A percentile compares a stretch with the other conserved stretches of the same genome.
These are phyloP conservation scores for Leccinum angustisporum DNA, from an alignment of 1,284 basidiomycete genomes.

Conservation along the genomic window DNA sequence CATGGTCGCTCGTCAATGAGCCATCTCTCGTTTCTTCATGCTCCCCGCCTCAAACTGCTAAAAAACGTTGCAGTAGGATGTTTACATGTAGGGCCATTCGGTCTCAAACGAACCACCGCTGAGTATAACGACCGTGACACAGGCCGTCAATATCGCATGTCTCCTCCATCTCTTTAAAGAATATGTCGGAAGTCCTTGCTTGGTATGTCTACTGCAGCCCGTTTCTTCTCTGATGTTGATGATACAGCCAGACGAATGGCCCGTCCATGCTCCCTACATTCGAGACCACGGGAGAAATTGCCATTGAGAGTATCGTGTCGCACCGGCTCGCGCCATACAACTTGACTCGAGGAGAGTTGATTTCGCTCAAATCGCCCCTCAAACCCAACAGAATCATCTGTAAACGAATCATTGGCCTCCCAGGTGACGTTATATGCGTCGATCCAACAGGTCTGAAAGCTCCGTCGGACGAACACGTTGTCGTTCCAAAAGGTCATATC, in stretches of 20 bases:
- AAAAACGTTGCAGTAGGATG: conserved; percentile 28
- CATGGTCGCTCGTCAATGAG: conserved; percentile 16
- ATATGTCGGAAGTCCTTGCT: conserved; percentile 55
- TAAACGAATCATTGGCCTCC: conserved; percentile 89
- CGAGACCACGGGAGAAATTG: conserved; percentile 55
- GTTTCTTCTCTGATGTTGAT: neutral
- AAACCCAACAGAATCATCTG: conserved; percentile 74
- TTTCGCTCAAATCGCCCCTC: conserved; percentile 76
- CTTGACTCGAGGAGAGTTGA: conserved; percentile 76
- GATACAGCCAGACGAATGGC: conserved; percentile 51
- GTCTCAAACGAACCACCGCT: neutral
- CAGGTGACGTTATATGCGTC: conserved; percentile 87
- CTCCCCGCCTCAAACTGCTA: conserved; percentile 12
- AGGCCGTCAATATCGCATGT: conserved; percentile 55
- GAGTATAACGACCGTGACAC: conserved; percentile 3
- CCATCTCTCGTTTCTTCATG: conserved; percentile 17
- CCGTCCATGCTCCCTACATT: conserved; percentile 92
- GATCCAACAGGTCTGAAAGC: conserved; percentile 73
- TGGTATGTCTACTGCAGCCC: conserved; percentile 38
- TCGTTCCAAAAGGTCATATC: conserved; percentile 82
- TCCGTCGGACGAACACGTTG: conserved; percentile 65
- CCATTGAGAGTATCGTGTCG: conserved; percentile 63
- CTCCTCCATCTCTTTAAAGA: conserved; percentile 58
- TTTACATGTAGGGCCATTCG: conserved; percentile 29
- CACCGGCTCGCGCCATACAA: conserved; percentile 52